Evolutionary conservation across 2,329 filamentous ascomycete genomes (phyloP), one percentile per base, ranked within the genome.

Genomic region (Coniosporium tulheliwenetii): DNA sequence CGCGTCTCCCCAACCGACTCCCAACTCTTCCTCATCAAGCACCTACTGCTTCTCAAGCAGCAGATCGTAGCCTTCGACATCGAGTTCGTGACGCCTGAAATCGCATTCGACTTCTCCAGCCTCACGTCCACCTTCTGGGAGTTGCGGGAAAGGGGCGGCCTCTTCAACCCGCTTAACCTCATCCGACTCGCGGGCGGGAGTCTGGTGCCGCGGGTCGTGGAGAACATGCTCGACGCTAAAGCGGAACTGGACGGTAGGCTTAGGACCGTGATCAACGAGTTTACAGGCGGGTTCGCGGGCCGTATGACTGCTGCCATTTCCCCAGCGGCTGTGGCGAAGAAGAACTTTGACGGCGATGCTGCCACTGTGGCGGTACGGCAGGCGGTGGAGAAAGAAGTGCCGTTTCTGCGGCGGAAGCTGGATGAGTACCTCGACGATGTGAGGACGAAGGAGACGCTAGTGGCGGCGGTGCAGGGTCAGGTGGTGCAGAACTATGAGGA

Each of bases 51-150:
- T 39, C 74, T 98, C 39, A 96, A 96, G 61, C 93, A 95, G 56
- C 85, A 95, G 57, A 82, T 98, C 39, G 79, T 98, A 19, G 87
- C 87, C 8, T 86, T 98, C 45, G 91, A 98, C 62, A 95, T 98
- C 48, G 87, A 81, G 54, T 81, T 73, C 50, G 73, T 79, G 14
- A 71, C 73, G 2, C 75, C 77, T 3, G 77, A 81, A 45, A 65
- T 80, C 38, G 70, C 71, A 10, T 70, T 81, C 54, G 77, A 81
- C 57, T 79, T 81, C 55, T 76, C 74, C n/a, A 70, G 67, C 39
- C 62, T 80, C 10, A 75, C 74, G 5, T 74, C 65, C 47, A 79
- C 77, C 1, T 81, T 81, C 57, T 79, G 73, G 66, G 77, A 80
- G 50, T 64, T 81, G 3, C 72, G 77, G 34, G 71, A 77, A 41